Evolutionary conservation across 1,139 yeast species (phyloP), one percentile per base, ranked within the genome.

Genomic region (Hyphopichia wangnamkhiaoensis): DNA sequence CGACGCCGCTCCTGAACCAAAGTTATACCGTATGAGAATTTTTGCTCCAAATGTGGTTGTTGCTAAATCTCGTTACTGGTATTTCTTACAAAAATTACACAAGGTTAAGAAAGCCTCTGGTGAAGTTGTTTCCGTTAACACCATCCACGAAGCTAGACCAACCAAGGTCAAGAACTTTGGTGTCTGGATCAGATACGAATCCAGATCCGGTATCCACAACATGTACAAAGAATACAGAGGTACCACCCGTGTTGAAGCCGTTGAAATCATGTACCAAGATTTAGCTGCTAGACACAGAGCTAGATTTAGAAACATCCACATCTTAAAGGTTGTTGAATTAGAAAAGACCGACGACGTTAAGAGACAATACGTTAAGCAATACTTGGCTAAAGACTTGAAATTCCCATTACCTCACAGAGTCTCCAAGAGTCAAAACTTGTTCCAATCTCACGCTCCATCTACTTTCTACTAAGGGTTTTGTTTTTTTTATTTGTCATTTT

Each of bases 221-320:
- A 93, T 93, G 98, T 93, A 93, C 97, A 93, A 56, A 89, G 99
- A 93, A 83, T 89, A 90, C 94, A 91, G 98, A 80, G 98, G 93
- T 66, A 95, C 91, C 63, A 79, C 97, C 80, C 94, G 99, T 82
- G 95, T 90, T 56, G 96, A 90, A 74, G 98, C 98, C 63, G 98
- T 93, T 70, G 96, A 88, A 76, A 82, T 95, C 72, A 86, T 93
- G 85, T 93, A 93, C 94, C 93, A 88, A 77, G 98, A 94, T 78
- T 87, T 93, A 85, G 99, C 99, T 77, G 98, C 98, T 62, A 93
- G 98, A 82, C 99, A 93, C 95, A 90, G 98, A 86, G 94, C 98
- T 70, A 90, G 99, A 84, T 93, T 93, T 84, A 89, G 98, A 86
- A 85, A 93, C 62, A 88, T 93, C 76, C 98, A 93, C 89, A 89